A percentile compares a stretch with the other conserved stretches of the same genome.
Conservation (phyloP, 192 early-diverging fungal species). For the Spizellomyces sp. region DNA sequence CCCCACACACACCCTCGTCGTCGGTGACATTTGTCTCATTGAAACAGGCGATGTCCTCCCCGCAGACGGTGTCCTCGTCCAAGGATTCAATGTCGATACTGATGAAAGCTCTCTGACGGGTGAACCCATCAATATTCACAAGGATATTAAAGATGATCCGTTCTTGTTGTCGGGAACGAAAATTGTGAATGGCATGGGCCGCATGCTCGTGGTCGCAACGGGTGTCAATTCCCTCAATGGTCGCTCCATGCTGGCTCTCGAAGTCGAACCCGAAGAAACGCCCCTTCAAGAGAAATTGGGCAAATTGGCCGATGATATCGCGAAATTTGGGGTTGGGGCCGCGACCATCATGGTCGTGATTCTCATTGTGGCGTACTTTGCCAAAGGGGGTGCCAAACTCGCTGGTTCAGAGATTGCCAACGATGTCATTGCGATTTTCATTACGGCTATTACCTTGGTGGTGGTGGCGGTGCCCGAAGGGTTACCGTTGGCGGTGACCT, state of each 20-base stretch:
- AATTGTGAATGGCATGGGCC: constrained; percentile 85
- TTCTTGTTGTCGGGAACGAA: constrained; percentile 95
- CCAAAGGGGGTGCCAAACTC: constrained; percentile 33
- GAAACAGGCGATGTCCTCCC: constrained; percentile 93
- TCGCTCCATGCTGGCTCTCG: constrained; percentile 82
- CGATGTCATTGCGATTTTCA: constrained; percentile 64
- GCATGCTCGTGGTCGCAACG: constrained; percentile 81
- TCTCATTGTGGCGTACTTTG: constrained; percentile 86
- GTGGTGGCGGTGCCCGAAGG: constrained; percentile 99
- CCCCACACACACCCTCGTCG: constrained; percentile 77
- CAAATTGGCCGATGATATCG: constrained; percentile 86
- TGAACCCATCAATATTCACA: constrained; percentile 84
- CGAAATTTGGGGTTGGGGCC: constrained; percentile 86
- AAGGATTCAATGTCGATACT: constrained; percentile 76
- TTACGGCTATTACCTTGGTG: constrained; percentile 89
- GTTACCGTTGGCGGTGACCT: constrained; percentile 93
- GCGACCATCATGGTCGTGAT: constrained; percentile 86
- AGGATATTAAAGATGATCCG: constrained; percentile 67
- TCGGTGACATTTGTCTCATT: constrained; percentile 86
- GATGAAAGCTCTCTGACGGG: constrained; percentile 94
- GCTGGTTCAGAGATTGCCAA: constrained; percentile 4
- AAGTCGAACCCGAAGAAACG: constrained; percentile 83
- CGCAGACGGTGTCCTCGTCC: constrained; percentile 86
- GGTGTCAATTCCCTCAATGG: constrained; percentile 90
- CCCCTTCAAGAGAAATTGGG: constrained; percentile 93